Base-by-base conservation (phyloP, 371 early-diverging fungal genomes). In the Actinomortierella ambigua region DNA sequence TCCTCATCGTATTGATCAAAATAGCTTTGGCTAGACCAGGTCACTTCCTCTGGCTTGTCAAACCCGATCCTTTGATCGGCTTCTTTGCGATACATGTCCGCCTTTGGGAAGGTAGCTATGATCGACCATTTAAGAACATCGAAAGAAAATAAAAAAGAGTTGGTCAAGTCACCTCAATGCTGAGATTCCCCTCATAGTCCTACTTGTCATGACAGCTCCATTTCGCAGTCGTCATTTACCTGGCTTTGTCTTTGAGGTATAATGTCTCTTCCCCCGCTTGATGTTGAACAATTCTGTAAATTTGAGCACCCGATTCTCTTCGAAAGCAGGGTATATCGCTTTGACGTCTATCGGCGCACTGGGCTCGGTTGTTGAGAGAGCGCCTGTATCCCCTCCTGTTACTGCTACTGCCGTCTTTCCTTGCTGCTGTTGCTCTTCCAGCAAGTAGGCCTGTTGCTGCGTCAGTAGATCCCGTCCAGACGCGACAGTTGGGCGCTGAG, bases 241-340 rank as follows among this genome's bases (percentile, higher is more conserved):
- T 59, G 71, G 71, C 50, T 71, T 71, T 40, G 51, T 66, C 20
- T 61, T 48, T 9, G 71, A 71, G 27, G 57, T 61, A 1, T 65
- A 66, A 23, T 65, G 53, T 14, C 71, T 46, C 43, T 71, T 71
- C 9, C 59, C 66, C 2, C 65, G 62, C 40, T 71, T 71, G 39
- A 48, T 57, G 63, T 71, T 71, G 64, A 92, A 90, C 11, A 92
- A 57, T 24, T 90, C 88, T 2, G 90, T 86, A 59, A 90, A 92
- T 55, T 84, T 87, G 5, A 89, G 76, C 6, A 86, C 75, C 46
- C 82, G 81, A 48, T 79, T 77, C 57, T 79, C 77, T 60, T 87
- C 88, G 65, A 89, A 91, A 2, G 85, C 84, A 28, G 89, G 89
- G 65, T 88, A 88, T 20, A 86, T 48, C n/a, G 76, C 63, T 53